These are phyloP conservation scores for Diaporthe ilicicola DNA, from an alignment of 2,329 filamentous ascomycete genomes.

Conservation along the genomic window DNA sequence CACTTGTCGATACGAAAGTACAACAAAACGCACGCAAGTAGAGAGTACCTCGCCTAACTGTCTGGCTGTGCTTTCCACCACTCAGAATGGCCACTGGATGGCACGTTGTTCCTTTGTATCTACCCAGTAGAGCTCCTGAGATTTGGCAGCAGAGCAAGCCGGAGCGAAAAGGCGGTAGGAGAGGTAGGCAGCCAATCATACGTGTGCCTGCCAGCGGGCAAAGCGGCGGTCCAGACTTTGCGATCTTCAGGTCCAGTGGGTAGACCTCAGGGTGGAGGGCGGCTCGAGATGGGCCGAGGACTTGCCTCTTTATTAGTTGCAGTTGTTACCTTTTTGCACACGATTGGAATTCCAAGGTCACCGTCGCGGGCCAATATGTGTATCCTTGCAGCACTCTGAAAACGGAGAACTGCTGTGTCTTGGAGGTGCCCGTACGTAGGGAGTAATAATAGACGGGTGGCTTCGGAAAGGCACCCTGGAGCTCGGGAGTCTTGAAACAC, in stretches of 20 bases:
- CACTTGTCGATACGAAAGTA: background rate
- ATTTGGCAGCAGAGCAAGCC: background rate
- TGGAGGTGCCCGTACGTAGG: background rate
- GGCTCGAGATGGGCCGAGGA: background rate
- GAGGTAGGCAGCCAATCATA: background rate
- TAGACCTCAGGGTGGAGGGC: background rate
- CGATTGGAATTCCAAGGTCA: background rate
- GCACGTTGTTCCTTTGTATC: conserved; percentile 5
- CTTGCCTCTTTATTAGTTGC: background rate
- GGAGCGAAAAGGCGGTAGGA: conserved; percentile 13
- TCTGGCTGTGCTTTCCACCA: background rate
- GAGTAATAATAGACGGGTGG: background rate
- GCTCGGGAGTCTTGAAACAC: conserved; percentile 2
- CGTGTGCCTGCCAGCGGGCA: background rate
- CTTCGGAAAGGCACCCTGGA: background rate
- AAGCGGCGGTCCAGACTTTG: conserved; percentile 15
- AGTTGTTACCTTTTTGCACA: background rate
- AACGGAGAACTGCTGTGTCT: background rate
- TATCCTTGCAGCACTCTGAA: background rate
- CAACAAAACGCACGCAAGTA: background rate
- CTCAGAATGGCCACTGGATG: background rate
- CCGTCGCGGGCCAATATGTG: background rate
- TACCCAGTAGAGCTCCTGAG: background rate
- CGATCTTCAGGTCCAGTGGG: conserved; percentile 14
- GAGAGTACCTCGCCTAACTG: background rate